Evolutionary conservation across 2,329 filamentous ascomycete genomes (phyloP).

Genomic region (Cadophora sp.): DNA sequence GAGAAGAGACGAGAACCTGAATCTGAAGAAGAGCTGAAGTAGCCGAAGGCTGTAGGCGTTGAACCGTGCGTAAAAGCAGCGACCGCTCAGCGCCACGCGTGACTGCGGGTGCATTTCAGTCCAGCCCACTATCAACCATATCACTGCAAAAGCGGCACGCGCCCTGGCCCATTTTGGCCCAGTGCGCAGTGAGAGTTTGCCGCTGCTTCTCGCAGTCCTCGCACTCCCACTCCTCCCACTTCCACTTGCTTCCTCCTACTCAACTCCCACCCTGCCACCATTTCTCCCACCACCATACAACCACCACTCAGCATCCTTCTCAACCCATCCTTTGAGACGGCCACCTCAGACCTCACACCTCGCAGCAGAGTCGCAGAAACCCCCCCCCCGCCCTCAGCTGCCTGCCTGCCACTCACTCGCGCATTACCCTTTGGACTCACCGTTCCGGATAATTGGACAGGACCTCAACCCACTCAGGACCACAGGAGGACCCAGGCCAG

Average conservation of each 20-base stretch:
- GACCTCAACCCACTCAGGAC: slow-evolving; percentile 16
- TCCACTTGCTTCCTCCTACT: too few relatives aligned
- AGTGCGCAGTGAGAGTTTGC: slow-evolving; percentile 17
- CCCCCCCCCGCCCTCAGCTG: slow-evolving; percentile 30
- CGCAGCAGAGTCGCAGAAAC: slow-evolving; percentile 11
- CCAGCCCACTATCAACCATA: too few relatives aligned
- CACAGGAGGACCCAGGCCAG: not conserved
- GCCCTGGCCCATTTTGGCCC: slow-evolving; percentile 8
- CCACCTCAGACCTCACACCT: slow-evolving; percentile 28
- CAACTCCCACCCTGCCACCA: not conserved
- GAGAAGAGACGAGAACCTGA: not conserved
- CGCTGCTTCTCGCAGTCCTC: slow-evolving; percentile 2
- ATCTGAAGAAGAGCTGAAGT: not conserved
- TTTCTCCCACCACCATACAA: not conserved
- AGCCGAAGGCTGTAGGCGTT: not conserved
- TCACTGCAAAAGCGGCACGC: slow-evolving; percentile 16
- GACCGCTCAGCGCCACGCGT: slow-evolving; percentile 1
- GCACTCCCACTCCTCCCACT: not conserved
- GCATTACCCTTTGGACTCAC: slow-evolving; percentile 34
- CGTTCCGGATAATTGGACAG: slow-evolving; percentile 38
- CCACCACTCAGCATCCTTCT: slow-evolving; percentile 15
- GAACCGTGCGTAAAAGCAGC: slow-evolving; percentile 4
- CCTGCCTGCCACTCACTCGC: slow-evolving; percentile 30
- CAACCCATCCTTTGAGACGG: slow-evolving; percentile 13
- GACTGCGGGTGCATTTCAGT: not conserved